Percentiles rank a stretch among this genome's conserved stretches.
These are phyloP conservation scores for Tulasnella calospora DNA, from an alignment of 768 basidiomycete genomes.

Conservation along the genomic window DNA sequence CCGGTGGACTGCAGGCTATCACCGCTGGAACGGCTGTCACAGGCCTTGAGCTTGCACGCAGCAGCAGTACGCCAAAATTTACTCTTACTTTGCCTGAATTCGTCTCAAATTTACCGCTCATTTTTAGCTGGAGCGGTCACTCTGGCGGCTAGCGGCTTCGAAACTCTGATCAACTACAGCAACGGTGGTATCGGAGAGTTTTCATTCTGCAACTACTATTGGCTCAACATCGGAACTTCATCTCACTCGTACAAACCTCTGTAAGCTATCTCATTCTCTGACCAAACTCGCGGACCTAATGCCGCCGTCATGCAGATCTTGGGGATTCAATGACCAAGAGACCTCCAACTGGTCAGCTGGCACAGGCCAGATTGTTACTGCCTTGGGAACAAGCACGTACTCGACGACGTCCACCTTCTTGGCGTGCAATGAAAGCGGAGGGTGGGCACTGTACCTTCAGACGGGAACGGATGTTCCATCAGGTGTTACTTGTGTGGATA, in stretches of 20 bases:
- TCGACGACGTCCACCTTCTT: background rate
- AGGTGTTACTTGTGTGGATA: constrained; percentile 2
- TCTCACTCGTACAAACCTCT: constrained; percentile 12
- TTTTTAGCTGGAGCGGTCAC: background rate
- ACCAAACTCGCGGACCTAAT: background rate
- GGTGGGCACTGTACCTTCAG: constrained; percentile 16
- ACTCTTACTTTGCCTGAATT: background rate
- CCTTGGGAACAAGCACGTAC: background rate
- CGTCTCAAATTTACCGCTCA: background rate
- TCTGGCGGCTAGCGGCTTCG: background rate
- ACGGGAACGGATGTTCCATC: constrained; percentile 11
- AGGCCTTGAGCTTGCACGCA: background rate
- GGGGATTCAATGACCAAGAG: constrained; percentile 2
- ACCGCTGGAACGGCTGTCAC: background rate
- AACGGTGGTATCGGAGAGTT: constrained; percentile 5
- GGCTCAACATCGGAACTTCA: constrained; percentile 10
- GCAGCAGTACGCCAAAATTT: background rate
- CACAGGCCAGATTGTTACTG: background rate
- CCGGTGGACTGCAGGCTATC: background rate
- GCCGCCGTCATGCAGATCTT: background rate
- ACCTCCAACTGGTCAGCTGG: background rate
- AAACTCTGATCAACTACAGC: background rate
- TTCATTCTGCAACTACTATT: background rate
- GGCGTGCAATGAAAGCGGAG: background rate
- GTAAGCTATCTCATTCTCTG: background rate